Conservation (phyloP, 1,284 basidiomycete genomes). For the Abortiporus biennis region DNA sequence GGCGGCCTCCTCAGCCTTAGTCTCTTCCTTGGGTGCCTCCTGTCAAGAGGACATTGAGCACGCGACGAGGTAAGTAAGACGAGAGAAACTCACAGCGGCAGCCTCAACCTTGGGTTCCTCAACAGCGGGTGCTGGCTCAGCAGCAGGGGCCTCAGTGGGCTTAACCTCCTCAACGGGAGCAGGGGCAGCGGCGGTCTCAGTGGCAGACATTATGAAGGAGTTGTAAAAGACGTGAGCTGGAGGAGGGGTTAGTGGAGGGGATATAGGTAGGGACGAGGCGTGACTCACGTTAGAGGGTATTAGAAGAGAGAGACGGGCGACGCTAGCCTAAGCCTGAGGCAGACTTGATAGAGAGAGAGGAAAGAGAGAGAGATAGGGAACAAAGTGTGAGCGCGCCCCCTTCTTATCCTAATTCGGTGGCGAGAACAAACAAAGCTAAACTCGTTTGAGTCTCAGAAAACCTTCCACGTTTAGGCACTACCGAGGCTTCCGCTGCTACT, state of each 20-base stretch:
- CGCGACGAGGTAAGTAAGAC: conserved; percentile 12
- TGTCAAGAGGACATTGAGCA: conserved; percentile 20
- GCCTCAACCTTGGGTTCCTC: conserved; percentile 26
- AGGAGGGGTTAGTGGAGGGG: conserved; percentile 9
- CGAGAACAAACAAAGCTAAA: conserved; percentile 35
- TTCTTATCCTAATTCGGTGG: conserved; percentile 50
- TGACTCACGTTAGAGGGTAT: conserved; percentile 14
- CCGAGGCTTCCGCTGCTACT: conserved; percentile 2
- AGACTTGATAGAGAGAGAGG: conserved; percentile 19
- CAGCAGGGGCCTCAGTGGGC: conserved; percentile 36
- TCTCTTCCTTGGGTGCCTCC: conserved; percentile 46
- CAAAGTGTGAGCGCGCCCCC: conserved; percentile 25
- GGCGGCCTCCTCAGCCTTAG: conserved; percentile 36
- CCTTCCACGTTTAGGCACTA: conserved; percentile 14
- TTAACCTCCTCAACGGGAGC: conserved; percentile 47
- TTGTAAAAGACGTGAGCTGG: conserved; percentile 47
- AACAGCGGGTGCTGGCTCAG: conserved; percentile 27
- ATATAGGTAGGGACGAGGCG: conserved; percentile 11
- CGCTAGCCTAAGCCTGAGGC: conserved; percentile 17
- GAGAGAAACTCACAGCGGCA: conserved; percentile 18
- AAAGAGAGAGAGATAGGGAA: conserved; percentile 27
- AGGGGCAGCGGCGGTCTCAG: conserved; percentile 44
- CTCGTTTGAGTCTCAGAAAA: conserved; percentile 21
- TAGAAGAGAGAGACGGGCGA: conserved; percentile 15
- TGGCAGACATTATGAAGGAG: conserved; percentile 70